Conservation (phyloP, 371 early-diverging fungal species). For the Cokeromyces recurvatus region DNA sequence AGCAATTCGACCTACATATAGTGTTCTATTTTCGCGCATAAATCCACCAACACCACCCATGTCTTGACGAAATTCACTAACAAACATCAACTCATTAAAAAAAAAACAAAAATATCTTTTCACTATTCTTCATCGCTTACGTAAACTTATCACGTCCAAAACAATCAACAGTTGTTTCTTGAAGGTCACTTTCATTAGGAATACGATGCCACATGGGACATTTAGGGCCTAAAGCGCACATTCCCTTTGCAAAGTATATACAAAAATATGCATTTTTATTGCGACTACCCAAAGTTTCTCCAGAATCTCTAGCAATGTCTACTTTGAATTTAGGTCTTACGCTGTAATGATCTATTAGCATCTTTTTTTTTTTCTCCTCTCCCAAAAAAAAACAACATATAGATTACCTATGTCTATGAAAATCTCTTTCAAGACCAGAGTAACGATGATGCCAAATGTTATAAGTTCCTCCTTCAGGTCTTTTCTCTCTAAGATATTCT, state of each 20-base stretch:
- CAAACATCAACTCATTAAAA: not conserved
- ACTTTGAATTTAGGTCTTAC: slow-evolving; percentile 64
- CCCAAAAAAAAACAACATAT: too few relatives aligned
- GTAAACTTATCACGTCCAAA: slow-evolving; percentile 79
- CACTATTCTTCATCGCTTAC: slow-evolving; percentile 14
- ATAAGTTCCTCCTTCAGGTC: slow-evolving; percentile 55
- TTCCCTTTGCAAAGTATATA: slow-evolving; percentile 81
- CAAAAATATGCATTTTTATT: slow-evolving; percentile 71
- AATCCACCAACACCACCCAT: slow-evolving; percentile 89
- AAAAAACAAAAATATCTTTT: too few relatives aligned
- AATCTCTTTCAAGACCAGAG: slow-evolving; percentile 48
- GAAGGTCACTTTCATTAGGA: slow-evolving; percentile 58
- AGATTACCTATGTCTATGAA: slow-evolving; percentile 39
- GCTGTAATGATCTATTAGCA: slow-evolving; percentile 13
- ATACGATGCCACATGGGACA: slow-evolving; percentile 76
- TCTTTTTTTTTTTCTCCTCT: too few relatives aligned
- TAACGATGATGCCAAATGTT: slow-evolving; percentile 82
- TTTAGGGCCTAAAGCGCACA: slow-evolving; percentile 70
- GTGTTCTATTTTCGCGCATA: slow-evolving; percentile 63
- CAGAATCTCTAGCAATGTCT: slow-evolving; percentile 63
- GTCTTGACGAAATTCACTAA: slow-evolving; percentile 75
- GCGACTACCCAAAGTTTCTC: slow-evolving; percentile 65
- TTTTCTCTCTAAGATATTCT: slow-evolving; percentile 33
- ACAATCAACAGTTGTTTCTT: slow-evolving; percentile 68
- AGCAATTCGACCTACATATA: slow-evolving; percentile 78